These are phyloP conservation scores for Cubamyces sp. DNA, from an alignment of 768 basidiomycete genomes.

Conservation along the genomic window DNA sequence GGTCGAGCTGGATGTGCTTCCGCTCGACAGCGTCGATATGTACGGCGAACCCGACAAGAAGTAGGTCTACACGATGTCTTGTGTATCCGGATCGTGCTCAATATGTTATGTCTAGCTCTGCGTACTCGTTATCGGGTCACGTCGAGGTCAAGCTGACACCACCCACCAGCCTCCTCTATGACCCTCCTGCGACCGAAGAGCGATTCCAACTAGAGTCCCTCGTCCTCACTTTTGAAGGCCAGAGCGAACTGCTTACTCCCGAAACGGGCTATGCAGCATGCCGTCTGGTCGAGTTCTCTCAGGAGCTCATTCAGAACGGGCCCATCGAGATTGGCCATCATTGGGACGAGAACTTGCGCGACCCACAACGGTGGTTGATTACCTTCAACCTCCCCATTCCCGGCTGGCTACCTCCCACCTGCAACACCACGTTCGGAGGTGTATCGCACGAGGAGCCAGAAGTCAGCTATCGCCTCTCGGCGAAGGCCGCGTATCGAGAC, in stretches of 20 bases:
- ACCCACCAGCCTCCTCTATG: constrained; percentile 54
- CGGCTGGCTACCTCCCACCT: constrained; percentile 82
- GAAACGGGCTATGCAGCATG: constrained; percentile 67
- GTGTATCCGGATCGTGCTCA: not conserved
- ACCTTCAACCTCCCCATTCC: constrained; percentile 84
- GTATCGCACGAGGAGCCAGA: constrained; percentile 48
- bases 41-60: constrained; percentile 66
- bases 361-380: constrained; percentile 72
- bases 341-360: constrained; percentile 57
- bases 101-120: constrained; percentile 54
- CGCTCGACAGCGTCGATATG: constrained; percentile 64
- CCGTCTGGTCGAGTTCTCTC: constrained; percentile 69
- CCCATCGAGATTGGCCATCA: constrained; percentile 67
- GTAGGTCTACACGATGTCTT: constrained; percentile 46
- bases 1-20: constrained; percentile 34
- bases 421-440: constrained; percentile 46
- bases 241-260: constrained; percentile 72
- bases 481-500: constrained; percentile 61
- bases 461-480: constrained; percentile 67
- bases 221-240: constrained; percentile 81
- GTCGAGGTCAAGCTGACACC: constrained; percentile 67
- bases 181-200: constrained; percentile 47
- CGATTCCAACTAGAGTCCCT: constrained; percentile 70
- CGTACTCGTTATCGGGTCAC: constrained; percentile 87
- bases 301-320: constrained; percentile 58